Evolutionary conservation across 2,329 filamentous ascomycete species (phyloP), one percentile per base, ranked within the genome.

Genomic region (Calonectria fujianensis): DNA sequence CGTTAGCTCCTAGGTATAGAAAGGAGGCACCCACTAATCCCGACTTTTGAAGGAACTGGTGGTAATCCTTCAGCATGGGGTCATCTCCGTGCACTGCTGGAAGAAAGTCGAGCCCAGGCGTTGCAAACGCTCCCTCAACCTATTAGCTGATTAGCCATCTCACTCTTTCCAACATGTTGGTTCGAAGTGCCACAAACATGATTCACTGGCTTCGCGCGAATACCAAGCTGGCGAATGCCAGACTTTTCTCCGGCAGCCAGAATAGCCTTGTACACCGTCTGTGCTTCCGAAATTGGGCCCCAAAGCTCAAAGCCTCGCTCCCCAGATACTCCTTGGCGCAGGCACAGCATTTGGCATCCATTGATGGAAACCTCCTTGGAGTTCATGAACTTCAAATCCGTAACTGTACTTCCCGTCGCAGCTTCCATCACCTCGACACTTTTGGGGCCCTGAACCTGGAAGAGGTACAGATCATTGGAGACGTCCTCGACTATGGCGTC

Each of bases 221-320:
- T 16, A 3, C 57, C 57, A 41, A 61, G 57, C 27, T 61, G 57
- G 35, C 57, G 57, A 29, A 61, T 61, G 13, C 57, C 57, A 27
- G 41, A 61, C 8, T 11, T 20, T 27, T 37, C n/a, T 2, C 57
- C 57, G 9, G 57, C 31, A 18, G 57, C 35, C 20, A 61, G 14
- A 18, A 61, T 61, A 16, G 35, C 57, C 57, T 61, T 61, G 57
- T 61, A 61, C 35, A 61, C 57, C 2, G 57, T 39, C n/a, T 61
- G 57, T 4, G n/a, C 57, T 7, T 39, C 57, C 6, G 57, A 24
- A 24, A 61, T 61, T 2, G 57, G 57, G 57, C 57, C 57, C 57
- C 57, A 61, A 4, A 61, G 57, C 35, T 61, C 57, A 16, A 41
- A 61, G 7, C 57, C 57, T 29, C 35, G 57, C 35, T 61, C 57